These are phyloP conservation scores for Coemansia sp. DNA, from an alignment of 192 early-diverging fungal genomes.

Conservation along the genomic window DNA sequence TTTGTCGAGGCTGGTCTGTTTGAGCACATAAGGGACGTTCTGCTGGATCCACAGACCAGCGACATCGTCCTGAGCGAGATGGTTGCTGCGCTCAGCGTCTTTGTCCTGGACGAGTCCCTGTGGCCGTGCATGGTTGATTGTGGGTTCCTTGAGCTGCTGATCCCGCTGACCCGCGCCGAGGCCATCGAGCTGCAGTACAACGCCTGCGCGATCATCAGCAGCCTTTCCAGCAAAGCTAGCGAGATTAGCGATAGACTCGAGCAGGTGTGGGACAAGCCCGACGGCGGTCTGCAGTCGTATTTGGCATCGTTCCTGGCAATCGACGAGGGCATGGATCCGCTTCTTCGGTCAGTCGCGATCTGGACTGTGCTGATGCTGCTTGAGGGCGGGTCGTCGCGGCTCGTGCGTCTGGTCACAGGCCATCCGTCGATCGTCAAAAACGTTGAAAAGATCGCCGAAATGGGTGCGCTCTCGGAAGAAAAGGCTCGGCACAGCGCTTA, in stretches of 20 bases:
- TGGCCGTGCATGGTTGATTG: slow-evolving; percentile 64
- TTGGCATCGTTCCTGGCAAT: slow-evolving; percentile 67
- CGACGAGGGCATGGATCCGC: slow-evolving; percentile 60
- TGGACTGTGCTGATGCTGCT: slow-evolving; percentile 85
- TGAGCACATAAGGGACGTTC: slow-evolving; percentile 59
- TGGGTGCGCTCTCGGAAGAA: slow-evolving; percentile 22
- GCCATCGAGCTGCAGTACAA: slow-evolving; percentile 71
- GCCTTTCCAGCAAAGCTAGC: slow-evolving; percentile 59
- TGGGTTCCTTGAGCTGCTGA: slow-evolving; percentile 66
- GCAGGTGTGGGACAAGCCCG: slow-evolving; percentile 65
- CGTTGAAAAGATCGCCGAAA: slow-evolving; percentile 40
- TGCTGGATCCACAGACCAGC: slow-evolving; percentile 26
- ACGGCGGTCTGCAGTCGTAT: slow-evolving; percentile 68
- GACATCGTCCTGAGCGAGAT: slow-evolving; percentile 71
- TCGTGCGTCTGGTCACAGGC: slow-evolving; percentile 40
- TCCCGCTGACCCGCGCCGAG: slow-evolving; percentile 58
- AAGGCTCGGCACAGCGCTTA: slow-evolving; percentile 34
- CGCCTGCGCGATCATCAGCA: slow-evolving; percentile 75
- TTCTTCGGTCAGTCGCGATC: slow-evolving; percentile 78
- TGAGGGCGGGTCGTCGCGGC: slow-evolving; percentile 55
- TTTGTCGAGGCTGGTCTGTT: slow-evolving; percentile 77
- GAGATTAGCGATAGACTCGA: slow-evolving; percentile 65
- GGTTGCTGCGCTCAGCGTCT: slow-evolving; percentile 80
- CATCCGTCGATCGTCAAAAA: slow-evolving; percentile 54
- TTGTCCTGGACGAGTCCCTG: slow-evolving; percentile 75